A percentile compares a stretch with the other conserved stretches of the same genome.
phyloP scores from a whole-genome alignment of 768 basidiomycete genomes.

The Fistulinella prunicolor region DNA sequence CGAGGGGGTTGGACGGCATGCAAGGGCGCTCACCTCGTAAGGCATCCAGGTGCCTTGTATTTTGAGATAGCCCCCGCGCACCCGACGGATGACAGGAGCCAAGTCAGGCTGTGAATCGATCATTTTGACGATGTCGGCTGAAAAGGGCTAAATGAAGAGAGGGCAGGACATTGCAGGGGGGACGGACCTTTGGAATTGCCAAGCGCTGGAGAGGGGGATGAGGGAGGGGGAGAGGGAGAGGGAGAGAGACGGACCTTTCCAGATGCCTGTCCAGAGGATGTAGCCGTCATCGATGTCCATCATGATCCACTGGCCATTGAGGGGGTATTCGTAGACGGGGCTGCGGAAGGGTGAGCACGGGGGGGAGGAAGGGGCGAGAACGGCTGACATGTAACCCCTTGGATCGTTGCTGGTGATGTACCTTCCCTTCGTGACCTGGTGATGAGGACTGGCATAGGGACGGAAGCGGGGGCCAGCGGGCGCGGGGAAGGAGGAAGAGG shows the following conservation, averaged over 20 bases:
- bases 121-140: conserved; percentile 92
- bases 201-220: conserved; percentile 48
- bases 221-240: background rate
- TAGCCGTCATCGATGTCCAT: conserved; percentile 94
- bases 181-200: conserved; percentile 82
- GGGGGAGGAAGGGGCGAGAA: background rate
- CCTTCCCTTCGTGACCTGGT: conserved; percentile 81
- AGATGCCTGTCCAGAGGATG: conserved; percentile 90
- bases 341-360: conserved; percentile 32
- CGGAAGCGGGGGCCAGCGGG: conserved; percentile 43
- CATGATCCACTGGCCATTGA: conserved; percentile 93
- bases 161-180: conserved; percentile 6
- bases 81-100: conserved; percentile 75
- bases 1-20: conserved; percentile 9
- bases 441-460: conserved; percentile 71
- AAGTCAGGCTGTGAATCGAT: conserved; percentile 89
- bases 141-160: conserved; percentile 17
- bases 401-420: conserved; percentile 91
- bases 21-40: conserved; percentile 58
- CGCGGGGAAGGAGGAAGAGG: conserved; percentile 27
- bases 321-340: conserved; percentile 86
- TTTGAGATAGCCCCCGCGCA: conserved; percentile 85
- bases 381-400: conserved; percentile 78
- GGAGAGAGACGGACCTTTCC: conserved; percentile 64
- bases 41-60: conserved; percentile 96